A percentile compares a stretch with the other conserved stretches of the same genome.
Evolutionary conservation across 2,329 filamentous ascomycete genomes (phyloP).

Genomic region (Stylonectria norvegica): DNA sequence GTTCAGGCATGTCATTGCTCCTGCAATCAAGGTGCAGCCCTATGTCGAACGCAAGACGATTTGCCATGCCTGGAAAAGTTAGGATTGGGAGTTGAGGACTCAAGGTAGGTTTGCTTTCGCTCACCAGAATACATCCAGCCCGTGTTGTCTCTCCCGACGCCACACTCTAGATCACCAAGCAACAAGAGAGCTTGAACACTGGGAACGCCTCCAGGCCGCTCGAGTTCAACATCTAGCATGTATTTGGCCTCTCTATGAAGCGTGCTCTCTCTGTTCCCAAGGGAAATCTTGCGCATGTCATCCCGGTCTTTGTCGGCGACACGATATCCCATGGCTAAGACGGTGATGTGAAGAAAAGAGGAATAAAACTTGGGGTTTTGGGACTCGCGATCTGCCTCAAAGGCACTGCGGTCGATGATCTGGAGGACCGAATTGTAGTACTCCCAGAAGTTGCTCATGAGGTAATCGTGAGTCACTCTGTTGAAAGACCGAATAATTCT

Average conservation of each 20-base stretch:
- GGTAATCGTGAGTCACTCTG: conserved; percentile 47
- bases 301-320: conserved; percentile 47
- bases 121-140: conserved; percentile 54
- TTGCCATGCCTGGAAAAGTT: conserved; percentile 37
- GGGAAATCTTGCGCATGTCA: conserved; percentile 45
- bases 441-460: conserved; percentile 50
- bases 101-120: conserved; percentile 4
- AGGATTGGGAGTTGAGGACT: conserved; percentile 1
- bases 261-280: conserved; percentile 48
- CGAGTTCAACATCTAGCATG: conserved; percentile 52
- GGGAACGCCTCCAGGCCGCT: conserved; percentile 49
- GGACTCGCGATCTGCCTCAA: conserved; percentile 45
- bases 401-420: conserved; percentile 47
- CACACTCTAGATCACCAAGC: conserved; percentile 51
- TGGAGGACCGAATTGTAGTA: conserved; percentile 49
- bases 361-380: conserved; percentile 49
- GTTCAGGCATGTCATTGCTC: conserved; percentile 40
- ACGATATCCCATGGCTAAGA: conserved; percentile 51
- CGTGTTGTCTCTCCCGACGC: conserved; percentile 50
- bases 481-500: conserved; percentile 46
- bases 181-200: conserved; percentile 51
- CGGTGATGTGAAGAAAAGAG: conserved; percentile 48
- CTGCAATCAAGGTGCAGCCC: conserved; percentile 48
- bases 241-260: conserved; percentile 52
- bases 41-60: conserved; percentile 44